Evolutionary conservation across 2,329 filamentous ascomycete species (phyloP), one percentile per base, ranked within the genome.

Genomic region (Metarhizium sp.): DNA sequence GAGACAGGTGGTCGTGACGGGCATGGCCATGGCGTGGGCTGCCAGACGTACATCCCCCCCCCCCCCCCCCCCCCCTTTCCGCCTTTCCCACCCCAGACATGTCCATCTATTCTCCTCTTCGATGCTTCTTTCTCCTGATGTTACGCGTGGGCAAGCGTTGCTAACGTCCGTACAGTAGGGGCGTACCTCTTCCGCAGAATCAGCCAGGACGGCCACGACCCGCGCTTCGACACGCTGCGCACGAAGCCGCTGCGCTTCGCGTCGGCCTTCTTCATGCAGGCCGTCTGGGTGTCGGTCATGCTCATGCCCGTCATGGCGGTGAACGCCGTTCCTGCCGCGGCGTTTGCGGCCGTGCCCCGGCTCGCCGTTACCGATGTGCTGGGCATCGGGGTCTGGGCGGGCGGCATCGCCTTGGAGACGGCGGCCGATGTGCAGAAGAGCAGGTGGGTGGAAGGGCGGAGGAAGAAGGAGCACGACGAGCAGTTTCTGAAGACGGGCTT

Each of bases 201-300:
- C 59, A 73, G 81, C 11, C 67, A 75, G 45, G 73, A 83, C 45
- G 84, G 84, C 51, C 70, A 77, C 51, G 85, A 88, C 71, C 71
- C 72, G 25, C 73, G 75, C 52, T 77, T 77, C 63, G 71, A 75
- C 55, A 56, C 63, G 49, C 71, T 77, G 56, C 72, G 71, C 58
- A 63, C 62, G 13, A 66, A 67, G 2, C 67, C 71, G 0, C 55
- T 59, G 25, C 66, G 63, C 52, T 75, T 77, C 61, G 60, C 65
- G 2, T 64, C 48, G 48, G 69, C 71, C 14, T 78, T 71, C 58
- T 58, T 71, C 52, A 79, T 78, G 3, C 85, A 88, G 67, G 84
- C 85, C 6, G 76, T 78, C 0, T 88, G 85, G 85, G 82, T 88
- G 2, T 81, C 81, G 2, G 72, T 87, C n/a, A 85, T 81, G 66